Percentiles rank a stretch among this genome's conserved stretches.
phyloP scores from a whole-genome alignment of 1,284 basidiomycete genomes.

The Boletus semigastroideus region DNA sequence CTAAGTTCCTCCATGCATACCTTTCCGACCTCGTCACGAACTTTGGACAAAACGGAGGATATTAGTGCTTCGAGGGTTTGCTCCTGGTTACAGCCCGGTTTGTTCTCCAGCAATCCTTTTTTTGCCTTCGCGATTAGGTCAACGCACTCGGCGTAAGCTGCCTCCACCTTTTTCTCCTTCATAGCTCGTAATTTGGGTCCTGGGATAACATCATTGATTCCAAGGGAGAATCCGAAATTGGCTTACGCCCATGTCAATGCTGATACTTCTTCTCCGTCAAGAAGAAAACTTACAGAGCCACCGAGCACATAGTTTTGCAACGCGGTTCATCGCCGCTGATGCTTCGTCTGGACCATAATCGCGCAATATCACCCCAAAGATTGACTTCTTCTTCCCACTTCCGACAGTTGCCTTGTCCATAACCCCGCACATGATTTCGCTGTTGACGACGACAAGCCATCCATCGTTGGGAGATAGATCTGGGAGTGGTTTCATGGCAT shows the following conservation, averaged over 20 bases:
- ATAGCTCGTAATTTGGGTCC: constrained; percentile 77
- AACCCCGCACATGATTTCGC: constrained; percentile 98
- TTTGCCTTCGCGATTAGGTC: constrained; percentile 89
- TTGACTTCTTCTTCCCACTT: constrained; percentile 98
- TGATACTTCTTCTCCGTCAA: neutral
- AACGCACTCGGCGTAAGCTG: constrained; percentile 87
- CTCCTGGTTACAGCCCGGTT: constrained; percentile 95
- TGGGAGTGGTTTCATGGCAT: constrained; percentile 61
- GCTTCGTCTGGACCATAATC: constrained; percentile 97
- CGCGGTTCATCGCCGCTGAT: constrained; percentile 92
- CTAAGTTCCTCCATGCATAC: constrained; percentile 98
- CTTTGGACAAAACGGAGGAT: constrained; percentile 90
- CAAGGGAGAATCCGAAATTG: constrained; percentile 97
- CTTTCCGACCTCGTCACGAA: constrained; percentile 94
- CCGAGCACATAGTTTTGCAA: constrained; percentile 94
- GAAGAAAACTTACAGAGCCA: constrained; percentile 71
- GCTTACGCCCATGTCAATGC: constrained; percentile 46
- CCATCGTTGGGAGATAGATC: constrained; percentile 98
- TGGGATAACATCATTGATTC: constrained; percentile 98
- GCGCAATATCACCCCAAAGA: constrained; percentile 96
- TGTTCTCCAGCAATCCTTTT: constrained; percentile 91
- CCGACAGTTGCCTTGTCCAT: constrained; percentile 99
- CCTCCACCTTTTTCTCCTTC: constrained; percentile 88
- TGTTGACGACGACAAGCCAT: constrained; percentile 96
- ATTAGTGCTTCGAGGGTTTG: constrained; percentile 96